Percentiles rank a stretch among this genome's conserved stretches.
These are phyloP conservation scores for Flaveria linearis DNA, from an alignment of 129 eudicot genomes.

Conservation along the genomic window DNA sequence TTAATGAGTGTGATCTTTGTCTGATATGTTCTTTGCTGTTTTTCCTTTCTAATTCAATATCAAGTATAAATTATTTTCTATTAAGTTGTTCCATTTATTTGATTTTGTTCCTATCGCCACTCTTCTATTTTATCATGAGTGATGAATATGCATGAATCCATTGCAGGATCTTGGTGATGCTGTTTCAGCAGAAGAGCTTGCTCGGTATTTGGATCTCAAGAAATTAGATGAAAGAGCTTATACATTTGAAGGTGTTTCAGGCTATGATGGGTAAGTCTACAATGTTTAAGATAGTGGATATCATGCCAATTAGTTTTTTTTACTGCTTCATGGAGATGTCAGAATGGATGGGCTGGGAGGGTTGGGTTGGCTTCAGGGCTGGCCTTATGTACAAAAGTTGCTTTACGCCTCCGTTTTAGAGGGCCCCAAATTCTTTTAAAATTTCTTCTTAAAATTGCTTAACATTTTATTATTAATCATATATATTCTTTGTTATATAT, in stretches of 20 bases:
- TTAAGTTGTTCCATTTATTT: background rate
- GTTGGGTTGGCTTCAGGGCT: background rate
- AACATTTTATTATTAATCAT: no score
- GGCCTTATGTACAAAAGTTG: no score
- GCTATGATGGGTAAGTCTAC: conserved; percentile 71
- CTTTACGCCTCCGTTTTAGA: no score
- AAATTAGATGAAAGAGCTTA: conserved; percentile 89
- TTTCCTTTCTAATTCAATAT: background rate
- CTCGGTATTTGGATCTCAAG: conserved; percentile 82
- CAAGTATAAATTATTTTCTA: background rate
- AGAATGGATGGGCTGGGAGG: background rate
- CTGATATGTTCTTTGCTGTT: background rate
- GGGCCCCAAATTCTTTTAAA: no score
- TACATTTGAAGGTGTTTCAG: conserved; percentile 90
- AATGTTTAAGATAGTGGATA: conserved; percentile 6
- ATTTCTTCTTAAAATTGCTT: no score
- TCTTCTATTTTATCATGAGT: conserved; percentile 1
- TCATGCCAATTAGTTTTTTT: background rate
- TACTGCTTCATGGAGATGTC: background rate
- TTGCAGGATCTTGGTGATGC: conserved; percentile 86
- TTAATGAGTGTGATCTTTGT: background rate
- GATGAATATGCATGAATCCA: background rate
- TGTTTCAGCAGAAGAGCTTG: conserved; percentile 81
- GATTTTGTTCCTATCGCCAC: background rate
- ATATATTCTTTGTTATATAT: no score